Percentiles rank a stretch among this genome's conserved stretches.
Conservation (phyloP, 345 rosid species). For the Eucalyptus leucophloia region DNA sequence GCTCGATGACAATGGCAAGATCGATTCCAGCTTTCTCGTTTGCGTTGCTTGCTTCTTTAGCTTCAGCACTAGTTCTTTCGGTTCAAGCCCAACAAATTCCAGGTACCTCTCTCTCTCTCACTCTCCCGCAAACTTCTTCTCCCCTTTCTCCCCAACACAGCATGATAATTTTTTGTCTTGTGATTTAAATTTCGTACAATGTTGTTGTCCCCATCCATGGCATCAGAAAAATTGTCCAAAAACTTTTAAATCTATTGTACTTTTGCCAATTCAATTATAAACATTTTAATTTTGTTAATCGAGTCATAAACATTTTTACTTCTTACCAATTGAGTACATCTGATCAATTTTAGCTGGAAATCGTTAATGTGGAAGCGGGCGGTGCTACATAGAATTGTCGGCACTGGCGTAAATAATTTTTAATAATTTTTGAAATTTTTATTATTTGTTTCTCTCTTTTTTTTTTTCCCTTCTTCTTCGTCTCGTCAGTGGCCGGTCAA, state of each 20-base stretch:
- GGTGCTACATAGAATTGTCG: accelerated
- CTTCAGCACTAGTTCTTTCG: background rate
- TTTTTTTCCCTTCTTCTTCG: too few relatives aligned
- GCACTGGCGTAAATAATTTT: accelerated
- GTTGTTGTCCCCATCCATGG: background rate
- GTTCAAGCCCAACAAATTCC: background rate
- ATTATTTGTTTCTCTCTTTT: accelerated
- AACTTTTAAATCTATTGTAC: accelerated
- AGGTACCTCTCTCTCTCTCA: background rate
- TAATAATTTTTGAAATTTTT: too few relatives aligned
- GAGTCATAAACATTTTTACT: accelerated
- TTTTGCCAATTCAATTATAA: accelerated
- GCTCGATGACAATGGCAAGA: background rate
- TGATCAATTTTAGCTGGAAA: accelerated
- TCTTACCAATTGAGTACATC: too few relatives aligned
- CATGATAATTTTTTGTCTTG: background rate
- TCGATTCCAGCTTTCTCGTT: too few relatives aligned
- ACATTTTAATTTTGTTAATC: too few relatives aligned
- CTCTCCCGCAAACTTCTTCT: background rate
- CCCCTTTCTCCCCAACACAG: background rate
- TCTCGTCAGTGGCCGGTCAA: accelerated
- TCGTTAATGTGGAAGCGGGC: accelerated
- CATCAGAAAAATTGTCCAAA: accelerated
- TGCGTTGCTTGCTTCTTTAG: too few relatives aligned
- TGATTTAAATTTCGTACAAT: too few relatives aligned